Evolutionary conservation across 768 basidiomycete species (phyloP), one percentile per base, ranked within the genome.

Genomic region (Rhizopogon rudus): DNA sequence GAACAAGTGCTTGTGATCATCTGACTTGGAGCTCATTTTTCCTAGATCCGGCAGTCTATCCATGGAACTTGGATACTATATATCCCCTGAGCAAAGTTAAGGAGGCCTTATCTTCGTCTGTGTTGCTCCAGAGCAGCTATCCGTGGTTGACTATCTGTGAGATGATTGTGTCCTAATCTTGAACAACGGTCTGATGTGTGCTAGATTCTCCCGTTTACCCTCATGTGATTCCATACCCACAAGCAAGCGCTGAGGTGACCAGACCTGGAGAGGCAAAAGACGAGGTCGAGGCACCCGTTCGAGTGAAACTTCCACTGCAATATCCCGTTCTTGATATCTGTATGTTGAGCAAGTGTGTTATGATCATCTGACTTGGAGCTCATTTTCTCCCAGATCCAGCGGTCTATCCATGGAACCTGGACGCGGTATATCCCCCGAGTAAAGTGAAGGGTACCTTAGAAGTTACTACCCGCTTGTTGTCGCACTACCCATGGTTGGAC

Each of bases 141-240:
- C 75, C 76, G 5, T 67, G 61, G 55, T 67, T 76, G 55, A 61
- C 67, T 58, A 56, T 76, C 20, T 77, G 76, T 76, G 57, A 41
- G 72, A 39, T 35, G 3, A 20, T 37, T 55, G 25, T 29, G 9
- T 37, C 37, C 35, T 51, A 16, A 22, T 10, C 5, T 52, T 39
- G 31, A 46, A 29, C 29, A 8, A 6, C 8, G 8, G 22, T 61
- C 62, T 44, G 58, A 48, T 8, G 37, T 42, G 29, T 41, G 35
- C 12, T 54, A 68, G 68, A 66, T 56, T 43, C 54, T 9, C 51
- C 62, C 51, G 61, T 60, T 45, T 67, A 67, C 49, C 67, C 66
- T 40, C 60, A 55, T 25, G 25, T 25, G 2, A 25, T 25, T 25
- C 25, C 25, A 25, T 25, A 25, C 25, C 25, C 25, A 25, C 25